Conservation (phyloP, 2,329 filamentous ascomycete species). For the Polytolypa hystricis region DNA sequence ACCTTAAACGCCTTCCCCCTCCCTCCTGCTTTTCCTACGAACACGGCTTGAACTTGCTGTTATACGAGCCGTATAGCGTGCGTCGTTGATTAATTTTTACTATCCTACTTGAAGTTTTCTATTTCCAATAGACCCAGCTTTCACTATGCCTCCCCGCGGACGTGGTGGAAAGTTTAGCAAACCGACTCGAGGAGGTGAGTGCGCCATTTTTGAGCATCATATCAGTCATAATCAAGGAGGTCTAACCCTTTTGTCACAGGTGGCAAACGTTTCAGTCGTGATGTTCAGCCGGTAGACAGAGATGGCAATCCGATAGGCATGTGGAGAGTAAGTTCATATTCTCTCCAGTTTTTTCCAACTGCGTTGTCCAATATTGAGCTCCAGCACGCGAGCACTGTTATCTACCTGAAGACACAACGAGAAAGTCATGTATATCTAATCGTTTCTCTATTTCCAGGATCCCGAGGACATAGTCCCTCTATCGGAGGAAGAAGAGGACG, state of each 20-base stretch:
- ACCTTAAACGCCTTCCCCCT: too few species aligned
- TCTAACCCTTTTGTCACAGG: conserved; percentile 41
- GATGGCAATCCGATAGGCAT: conserved; percentile 84
- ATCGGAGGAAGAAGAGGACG: conserved; percentile 43
- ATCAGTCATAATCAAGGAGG: not conserved
- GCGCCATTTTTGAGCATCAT: not conserved
- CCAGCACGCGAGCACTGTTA: too few species aligned
- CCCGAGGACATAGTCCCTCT: conserved; percentile 24
- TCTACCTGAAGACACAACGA: too few species aligned
- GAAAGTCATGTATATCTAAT: too few species aligned
- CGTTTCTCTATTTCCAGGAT: conserved; percentile 20
- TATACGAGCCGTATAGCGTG: too few species aligned
- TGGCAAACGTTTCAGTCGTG: conserved; percentile 88
- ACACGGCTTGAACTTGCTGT: too few species aligned
- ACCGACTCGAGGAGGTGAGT: conserved; percentile 75
- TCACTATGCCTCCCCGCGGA: conserved; percentile 45
- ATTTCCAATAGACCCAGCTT: too few species aligned
- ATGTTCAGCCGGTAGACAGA: conserved; percentile 76
- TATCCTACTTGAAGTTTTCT: too few species aligned
- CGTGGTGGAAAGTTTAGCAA: conserved; percentile 93
- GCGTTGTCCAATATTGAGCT: not conserved
- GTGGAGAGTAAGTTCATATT: conserved; percentile 54
- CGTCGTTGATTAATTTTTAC: too few species aligned
- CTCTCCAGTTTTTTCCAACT: too few species aligned
- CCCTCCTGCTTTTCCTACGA: too few species aligned